phyloP scores from a whole-genome alignment of 345 rosid genomes.

The Eucalyptus cloeziana region DNA sequence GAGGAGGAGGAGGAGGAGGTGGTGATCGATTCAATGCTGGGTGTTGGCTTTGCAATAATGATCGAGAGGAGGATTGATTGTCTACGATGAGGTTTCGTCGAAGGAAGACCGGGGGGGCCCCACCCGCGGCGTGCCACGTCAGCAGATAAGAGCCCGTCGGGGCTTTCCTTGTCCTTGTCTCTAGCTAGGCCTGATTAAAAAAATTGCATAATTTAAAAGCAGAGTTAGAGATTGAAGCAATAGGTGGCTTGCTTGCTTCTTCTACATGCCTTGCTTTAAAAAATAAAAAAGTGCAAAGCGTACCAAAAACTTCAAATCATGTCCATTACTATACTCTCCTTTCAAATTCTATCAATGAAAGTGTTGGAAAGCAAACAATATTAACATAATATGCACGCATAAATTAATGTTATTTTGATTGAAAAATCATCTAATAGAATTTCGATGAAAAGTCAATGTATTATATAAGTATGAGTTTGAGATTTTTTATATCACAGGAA shows the following conservation, averaged over 20 bases:
- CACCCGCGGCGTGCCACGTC: not conserved
- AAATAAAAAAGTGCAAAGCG: not conserved
- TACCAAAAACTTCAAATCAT: not conserved
- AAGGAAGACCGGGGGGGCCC: not conserved
- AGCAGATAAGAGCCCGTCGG: not conserved
- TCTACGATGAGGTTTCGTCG: not conserved
- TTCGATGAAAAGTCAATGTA: too few relatives aligned
- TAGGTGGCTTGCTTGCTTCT: not conserved
- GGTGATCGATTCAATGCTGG: not conserved
- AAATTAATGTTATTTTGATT: too few relatives aligned
- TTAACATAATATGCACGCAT: fast-evolving
- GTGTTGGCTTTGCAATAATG: not conserved
- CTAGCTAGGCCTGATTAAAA: not conserved
- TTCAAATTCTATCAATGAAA: too few relatives aligned
- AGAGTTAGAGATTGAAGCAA: not conserved
- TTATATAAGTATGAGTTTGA: fast-evolving
- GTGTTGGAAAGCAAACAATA: not conserved
- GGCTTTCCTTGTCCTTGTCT: not conserved
- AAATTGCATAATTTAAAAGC: not conserved
- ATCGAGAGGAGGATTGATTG: not conserved
- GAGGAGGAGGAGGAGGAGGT: too few relatives aligned
- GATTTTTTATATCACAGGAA: too few relatives aligned
- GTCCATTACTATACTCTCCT: not conserved
- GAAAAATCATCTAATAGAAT: not conserved
- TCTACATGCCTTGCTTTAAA: not conserved